Conservation (phyloP, 2,329 filamentous ascomycete species). For the Colletotrichum lini region DNA sequence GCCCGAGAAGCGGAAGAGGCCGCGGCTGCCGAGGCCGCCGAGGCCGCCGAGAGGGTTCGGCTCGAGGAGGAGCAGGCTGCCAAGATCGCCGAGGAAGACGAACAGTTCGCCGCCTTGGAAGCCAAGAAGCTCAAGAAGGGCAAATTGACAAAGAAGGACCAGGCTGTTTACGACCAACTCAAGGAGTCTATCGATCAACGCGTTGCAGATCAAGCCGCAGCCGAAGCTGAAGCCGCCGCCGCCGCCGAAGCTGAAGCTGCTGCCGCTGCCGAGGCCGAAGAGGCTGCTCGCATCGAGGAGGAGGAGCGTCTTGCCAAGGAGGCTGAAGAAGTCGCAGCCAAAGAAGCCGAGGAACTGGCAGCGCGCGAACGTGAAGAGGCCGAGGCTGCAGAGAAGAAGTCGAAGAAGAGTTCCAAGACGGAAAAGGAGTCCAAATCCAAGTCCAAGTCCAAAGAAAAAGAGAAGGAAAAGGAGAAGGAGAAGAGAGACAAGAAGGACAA, state of each 20-base stretch:
- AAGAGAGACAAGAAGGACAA: conserved; percentile 45
- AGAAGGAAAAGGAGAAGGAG: conserved; percentile 49
- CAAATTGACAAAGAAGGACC: conserved; percentile 60
- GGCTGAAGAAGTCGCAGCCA: conserved; percentile 57
- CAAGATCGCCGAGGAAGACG: conserved; percentile 50
- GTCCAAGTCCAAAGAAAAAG: conserved; percentile 51
- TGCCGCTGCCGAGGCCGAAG: conserved; percentile 56
- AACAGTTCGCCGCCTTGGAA: conserved; percentile 58
- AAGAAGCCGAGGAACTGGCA: conserved; percentile 52
- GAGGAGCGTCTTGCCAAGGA: conserved; percentile 53
- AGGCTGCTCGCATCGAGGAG: conserved; percentile 48
- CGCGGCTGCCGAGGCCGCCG: conserved; percentile 47
- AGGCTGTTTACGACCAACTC: conserved; percentile 59
- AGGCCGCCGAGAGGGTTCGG: conserved; percentile 49
- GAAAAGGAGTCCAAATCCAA: conserved; percentile 54
- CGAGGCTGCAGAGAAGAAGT: conserved; percentile 55
- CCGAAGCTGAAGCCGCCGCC: conserved; percentile 56
- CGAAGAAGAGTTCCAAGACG: conserved; percentile 57
- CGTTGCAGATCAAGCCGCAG: conserved; percentile 57
- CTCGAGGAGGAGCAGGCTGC: conserved; percentile 46
- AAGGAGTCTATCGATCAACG: conserved; percentile 53
- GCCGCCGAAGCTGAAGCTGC: conserved; percentile 54
- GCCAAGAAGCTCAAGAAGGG: conserved; percentile 66
- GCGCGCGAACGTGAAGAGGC: conserved; percentile 49
- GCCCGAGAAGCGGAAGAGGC: conserved; percentile 49